Base-by-base conservation (phyloP, 1,284 basidiomycete genomes). In the Lentinula novae-zelandiae region DNA sequence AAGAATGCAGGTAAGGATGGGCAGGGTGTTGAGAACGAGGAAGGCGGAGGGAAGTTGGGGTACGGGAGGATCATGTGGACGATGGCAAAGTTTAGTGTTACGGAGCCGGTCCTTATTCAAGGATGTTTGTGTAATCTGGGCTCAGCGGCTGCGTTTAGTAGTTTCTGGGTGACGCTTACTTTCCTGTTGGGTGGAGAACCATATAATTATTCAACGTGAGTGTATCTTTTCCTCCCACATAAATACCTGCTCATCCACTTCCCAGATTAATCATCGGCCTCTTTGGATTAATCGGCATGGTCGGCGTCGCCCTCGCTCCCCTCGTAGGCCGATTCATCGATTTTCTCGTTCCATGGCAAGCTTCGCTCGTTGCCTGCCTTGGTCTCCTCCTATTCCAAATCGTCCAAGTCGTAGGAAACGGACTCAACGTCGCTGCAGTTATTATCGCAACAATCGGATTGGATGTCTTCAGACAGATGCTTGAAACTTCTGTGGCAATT, bases 101-200 rank as follows among this genome's bases (percentile, higher is more conserved):
- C 85, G 0, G 89, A 92, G 66, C 89, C 90, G 0, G 75, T 86
- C 5, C 71, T 92, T 34, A 77, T 90, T 15, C 88, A 90, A 67
- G 79, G 78, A 0, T 83, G 80, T 56, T 66, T 90, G 39, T 79
- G 86, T 62, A 82, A 82, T 57, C 72, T 85, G 17, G 77, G 79
- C 4, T 82, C 81, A 13, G 84, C 82, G 60, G 83, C 83, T 1
- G 79, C 80, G 64, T 87, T 86, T 68, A 76, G 75, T 10, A 79
- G 76, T 63, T 87, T 85, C 67, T 91, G 89, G 89, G 85, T 88
- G 1, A 88, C 86, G 3, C 69, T 90, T 61, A 91, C 89, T 0
- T 91, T 90, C 73, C 73, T 91, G 36, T 79, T 92, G 1, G 83
- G 82, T 12, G 86, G 81, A 9, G 67, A 80, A 1, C 87, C 86